Conservation (phyloP, 768 basidiomycete genomes). For the Lactarius psammicola region DNA sequence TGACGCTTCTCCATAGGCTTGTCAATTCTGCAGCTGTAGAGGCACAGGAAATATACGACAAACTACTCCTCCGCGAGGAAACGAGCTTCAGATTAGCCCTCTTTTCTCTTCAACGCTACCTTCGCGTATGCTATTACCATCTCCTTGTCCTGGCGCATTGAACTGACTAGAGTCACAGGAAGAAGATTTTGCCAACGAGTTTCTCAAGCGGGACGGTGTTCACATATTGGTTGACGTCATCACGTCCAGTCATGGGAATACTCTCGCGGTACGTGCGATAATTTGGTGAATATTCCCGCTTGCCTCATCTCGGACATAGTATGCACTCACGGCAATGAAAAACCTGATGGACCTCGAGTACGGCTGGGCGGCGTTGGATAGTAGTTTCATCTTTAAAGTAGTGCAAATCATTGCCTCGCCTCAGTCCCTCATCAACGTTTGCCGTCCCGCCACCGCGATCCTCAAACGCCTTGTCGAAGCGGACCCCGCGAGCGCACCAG, state of each 20-base stretch:
- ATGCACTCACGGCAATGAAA: conserved; percentile 82
- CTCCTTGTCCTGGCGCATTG: background rate
- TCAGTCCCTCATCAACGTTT: conserved; percentile 81
- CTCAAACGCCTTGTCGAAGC: conserved; percentile 88
- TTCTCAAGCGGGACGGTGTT: conserved; percentile 71
- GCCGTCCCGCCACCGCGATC: conserved; percentile 87
- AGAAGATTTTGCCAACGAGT: conserved; percentile 78
- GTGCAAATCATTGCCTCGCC: conserved; percentile 77
- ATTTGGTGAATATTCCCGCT: background rate
- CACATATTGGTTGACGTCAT: conserved; percentile 70
- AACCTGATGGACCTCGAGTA: conserved; percentile 85
- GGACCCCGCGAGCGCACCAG: conserved; percentile 67
- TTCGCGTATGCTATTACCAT: conserved; percentile 50
- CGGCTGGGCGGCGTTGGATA: conserved; percentile 75
- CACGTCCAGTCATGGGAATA: conserved; percentile 68
- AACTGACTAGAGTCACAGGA: conserved; percentile 48
- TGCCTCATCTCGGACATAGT: conserved; percentile 44
- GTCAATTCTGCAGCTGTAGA: conserved; percentile 79
- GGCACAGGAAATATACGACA: conserved; percentile 71
- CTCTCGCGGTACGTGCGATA: conserved; percentile 63
- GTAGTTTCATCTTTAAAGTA: conserved; percentile 70
- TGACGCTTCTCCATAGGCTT: conserved; percentile 46
- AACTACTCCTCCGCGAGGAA: conserved; percentile 59
- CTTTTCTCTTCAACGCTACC: conserved; percentile 77
- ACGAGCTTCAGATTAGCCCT: conserved; percentile 63